Evolutionary conservation across 306 rosid genomes (phyloP).

Genomic region (Vigna nakashimae): DNA sequence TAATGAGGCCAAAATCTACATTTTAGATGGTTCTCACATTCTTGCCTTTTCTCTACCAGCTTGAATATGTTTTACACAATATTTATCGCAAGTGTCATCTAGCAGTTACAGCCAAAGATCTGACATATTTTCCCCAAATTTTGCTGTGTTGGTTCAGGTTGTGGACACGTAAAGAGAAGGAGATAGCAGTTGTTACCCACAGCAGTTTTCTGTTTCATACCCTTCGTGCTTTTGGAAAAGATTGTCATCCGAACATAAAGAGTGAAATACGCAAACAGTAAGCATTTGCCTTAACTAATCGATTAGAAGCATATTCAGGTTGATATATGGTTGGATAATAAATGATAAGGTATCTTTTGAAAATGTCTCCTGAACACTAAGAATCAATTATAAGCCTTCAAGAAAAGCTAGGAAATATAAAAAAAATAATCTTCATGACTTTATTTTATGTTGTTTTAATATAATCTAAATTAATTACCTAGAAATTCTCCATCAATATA

Average conservation of each 20-base stretch:
- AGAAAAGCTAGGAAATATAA: neutral
- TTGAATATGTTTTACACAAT: constrained; percentile 25
- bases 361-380: constrained; percentile 18
- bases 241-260: constrained; percentile 73
- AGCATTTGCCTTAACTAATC: constrained; percentile 40
- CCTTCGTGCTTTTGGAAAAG: constrained; percentile 72
- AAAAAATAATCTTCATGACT: neutral
- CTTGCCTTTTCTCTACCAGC: constrained; percentile 27
- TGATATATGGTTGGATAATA: constrained; percentile 18
- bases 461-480: neutral
- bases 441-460: neutral
- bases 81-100: constrained; percentile 14
- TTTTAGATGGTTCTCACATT: constrained; percentile 25
- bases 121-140: constrained; percentile 27
- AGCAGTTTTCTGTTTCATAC: constrained; percentile 73
- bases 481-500: neutral
- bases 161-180: constrained; percentile 86
- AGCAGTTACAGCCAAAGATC: constrained; percentile 10
- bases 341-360: constrained; percentile 2
- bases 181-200: constrained; percentile 81
- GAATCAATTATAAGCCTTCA: neutral
- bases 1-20: neutral
- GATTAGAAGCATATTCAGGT: constrained; percentile 31
- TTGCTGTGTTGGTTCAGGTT: constrained; percentile 58
- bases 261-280: constrained; percentile 68